Conservation (phyloP, 352 stramenopile species). For the Pythium chondricola region DNA sequence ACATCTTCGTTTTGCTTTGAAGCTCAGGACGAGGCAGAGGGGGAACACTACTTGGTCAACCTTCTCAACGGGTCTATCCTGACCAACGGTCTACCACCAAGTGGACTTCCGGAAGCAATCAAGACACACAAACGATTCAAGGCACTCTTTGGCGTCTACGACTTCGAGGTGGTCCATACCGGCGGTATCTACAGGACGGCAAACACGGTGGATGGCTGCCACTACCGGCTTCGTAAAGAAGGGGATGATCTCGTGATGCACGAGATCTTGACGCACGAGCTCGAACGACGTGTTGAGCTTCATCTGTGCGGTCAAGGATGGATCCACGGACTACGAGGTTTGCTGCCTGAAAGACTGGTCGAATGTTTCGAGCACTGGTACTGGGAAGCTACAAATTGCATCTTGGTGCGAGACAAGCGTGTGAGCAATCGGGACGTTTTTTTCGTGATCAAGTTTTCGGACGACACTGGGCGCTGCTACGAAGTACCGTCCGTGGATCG, state of each 20-base stretch:
- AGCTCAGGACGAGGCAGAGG: constrained; percentile 9
- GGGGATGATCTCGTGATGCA: constrained; percentile 32
- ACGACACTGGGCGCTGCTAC: constrained; percentile 18
- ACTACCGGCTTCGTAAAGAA: no score
- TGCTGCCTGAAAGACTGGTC: constrained; percentile 24
- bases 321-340: constrained; percentile 11
- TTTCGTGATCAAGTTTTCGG: constrained; percentile 20
- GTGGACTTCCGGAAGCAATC: constrained; percentile 30
- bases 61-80: constrained; percentile 39
- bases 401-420: no score
- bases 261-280: no score
- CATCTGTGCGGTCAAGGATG: constrained; percentile 28
- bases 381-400: no score
- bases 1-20: constrained; percentile 28
- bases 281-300: no score
- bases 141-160: constrained; percentile 31
- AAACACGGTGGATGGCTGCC: no score
- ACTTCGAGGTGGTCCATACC: constrained; percentile 42
- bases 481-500: constrained; percentile 29
- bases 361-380: constrained; percentile 44
- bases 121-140: constrained; percentile 23
- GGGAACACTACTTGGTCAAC: constrained; percentile 35
- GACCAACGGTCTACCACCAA: constrained; percentile 29
- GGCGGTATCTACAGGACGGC: constrained; percentile 29
- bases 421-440: constrained; percentile 3